Evolutionary conservation across 768 basidiomycete genomes (phyloP), one percentile per base, ranked within the genome.

Genomic region (Clitopilus passeckerianus): DNA sequence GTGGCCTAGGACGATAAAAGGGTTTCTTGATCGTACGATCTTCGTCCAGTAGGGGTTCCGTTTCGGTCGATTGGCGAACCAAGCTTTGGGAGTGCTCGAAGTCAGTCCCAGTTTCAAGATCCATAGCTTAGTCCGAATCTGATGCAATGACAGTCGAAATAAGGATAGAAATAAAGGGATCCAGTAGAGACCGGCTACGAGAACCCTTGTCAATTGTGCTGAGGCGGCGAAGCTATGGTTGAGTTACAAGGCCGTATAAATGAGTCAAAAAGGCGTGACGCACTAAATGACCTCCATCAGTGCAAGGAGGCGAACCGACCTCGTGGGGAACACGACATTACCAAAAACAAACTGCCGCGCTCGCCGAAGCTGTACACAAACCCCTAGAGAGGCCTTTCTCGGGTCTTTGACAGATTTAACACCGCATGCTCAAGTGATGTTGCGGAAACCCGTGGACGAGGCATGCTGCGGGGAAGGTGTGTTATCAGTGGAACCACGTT

Each of bases 1-100:
- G 63, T 15, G 81, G 82, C 59, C 82, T 67, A 8, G 82, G 73
- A 41, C 82, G 76, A 70, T 82, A 80, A 60, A 82, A 82, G 0
- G 79, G 79, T 66, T 82, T 83, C 70, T 73, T 77, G 33, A 57
- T 60, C 15, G 52, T 61, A 15, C n/a, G 30, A 22, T 57, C 58
- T 34, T 59, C 63, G 22, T 50, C 63, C 34, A 61, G 63, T 46
- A 68, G 63, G 57, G 66, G 65, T 58, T 66, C 68, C 43, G 63
- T 34, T 59, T 70, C 69, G 12, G 63, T 59, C 15, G 59, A 60
- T 20, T 61, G 63, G 14, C 57, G 41, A 1, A 63, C 57, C 34
- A 63, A 37, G 43, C 53, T 60, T 30, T 61, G 53, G 22, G 46
- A 9, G 24, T 57, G 61, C 37, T 62, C 62, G 55, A 63, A 61